These are phyloP conservation scores for Xylariaceae sp. DNA, from an alignment of 2,329 filamentous ascomycete species.

Conservation along the genomic window DNA sequence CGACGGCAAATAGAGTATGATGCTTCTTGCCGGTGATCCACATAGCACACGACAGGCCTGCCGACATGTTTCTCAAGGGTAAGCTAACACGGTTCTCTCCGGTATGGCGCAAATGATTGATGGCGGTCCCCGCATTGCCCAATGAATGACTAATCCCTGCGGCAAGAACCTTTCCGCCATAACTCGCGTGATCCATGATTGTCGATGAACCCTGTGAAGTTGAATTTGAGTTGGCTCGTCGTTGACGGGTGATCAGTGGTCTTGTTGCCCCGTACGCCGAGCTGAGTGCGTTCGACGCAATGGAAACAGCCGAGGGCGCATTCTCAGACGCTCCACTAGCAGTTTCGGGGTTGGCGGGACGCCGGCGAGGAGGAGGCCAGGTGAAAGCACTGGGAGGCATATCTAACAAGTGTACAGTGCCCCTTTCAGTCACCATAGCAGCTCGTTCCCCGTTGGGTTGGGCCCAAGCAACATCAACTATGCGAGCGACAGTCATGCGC, in stretches of 20 bases:
- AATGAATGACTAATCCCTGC: constrained; percentile 73
- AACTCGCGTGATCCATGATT: constrained; percentile 61
- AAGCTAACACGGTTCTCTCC: constrained; percentile 73
- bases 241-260: constrained; percentile 54
- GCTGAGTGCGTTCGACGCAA: constrained; percentile 68
- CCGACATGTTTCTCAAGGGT: constrained; percentile 51
- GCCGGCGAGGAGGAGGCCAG: constrained; percentile 74
- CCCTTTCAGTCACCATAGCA: constrained; percentile 87
- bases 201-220: constrained; percentile 42
- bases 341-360: constrained; percentile 43
- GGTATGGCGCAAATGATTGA: constrained; percentile 69
- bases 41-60: constrained; percentile 57
- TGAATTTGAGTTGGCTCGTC: constrained; percentile 47
- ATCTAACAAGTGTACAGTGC: constrained; percentile 92
- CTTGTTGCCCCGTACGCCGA: constrained; percentile 69
- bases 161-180: constrained; percentile 69
- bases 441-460: constrained; percentile 76
- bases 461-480: constrained; percentile 88
- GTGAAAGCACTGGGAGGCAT: constrained; percentile 78
- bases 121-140: constrained; percentile 67
- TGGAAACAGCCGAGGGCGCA: constrained; percentile 58
- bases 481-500: constrained; percentile 85
- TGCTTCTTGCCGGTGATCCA: constrained; percentile 64
- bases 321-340: constrained; percentile 48
- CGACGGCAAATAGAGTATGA: constrained; percentile 62